Base-by-base conservation (phyloP, 2,329 filamentous ascomycete species). In the Beauveria pseudobassiana region DNA sequence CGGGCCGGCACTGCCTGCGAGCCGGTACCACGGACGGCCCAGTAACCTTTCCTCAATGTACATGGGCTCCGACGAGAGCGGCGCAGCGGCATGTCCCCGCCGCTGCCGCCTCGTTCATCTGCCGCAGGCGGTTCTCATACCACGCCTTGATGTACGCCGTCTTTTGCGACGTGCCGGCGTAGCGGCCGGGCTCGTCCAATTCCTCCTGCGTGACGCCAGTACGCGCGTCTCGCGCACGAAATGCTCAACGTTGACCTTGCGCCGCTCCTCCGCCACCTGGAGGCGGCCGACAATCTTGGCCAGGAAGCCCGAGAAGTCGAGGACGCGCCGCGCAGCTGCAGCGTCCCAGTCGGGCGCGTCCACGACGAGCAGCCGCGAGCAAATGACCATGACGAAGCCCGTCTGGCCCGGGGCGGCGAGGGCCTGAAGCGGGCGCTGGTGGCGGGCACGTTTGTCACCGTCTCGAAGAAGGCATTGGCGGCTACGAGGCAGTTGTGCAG, bases 401-500 rank as follows among this genome's bases (percentile, higher is more conserved):
- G 70, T 57, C 61, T 73, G 69, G 43, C 66, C 63, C 9, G 67
- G 62, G 0, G 65, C 65, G 4, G 66, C 64, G 45, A 70, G 70
- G 4, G 71, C 58, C 8, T 67, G 65, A 61, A 68, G 28, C 69
- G 52, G 38, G 69, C 62, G 5, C 64, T 66, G 26, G 70, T 68
- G 2, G 71, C 59, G 1, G 72, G 67, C 3, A 73, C 64, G 2
- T 67, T 67, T 8, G 73, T 67, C 16, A 75, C 55, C 7, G 71
- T 66, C 24, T 67, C 67, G 30, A 75, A 73, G 61, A 73, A 77
- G 5, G 69, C 67, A 46, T 65, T 67, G 16, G 71, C 70, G 45
- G 75, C 72, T 26, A 70, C 62, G 9, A 78, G 65, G 62, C 75
- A 74, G 62, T 73, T 71, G 10, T 69, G 65, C 55, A 78, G 69